phyloP scores from a whole-genome alignment of 2,329 filamentous ascomycete genomes.

The Coniosporium tulheliwenetii region DNA sequence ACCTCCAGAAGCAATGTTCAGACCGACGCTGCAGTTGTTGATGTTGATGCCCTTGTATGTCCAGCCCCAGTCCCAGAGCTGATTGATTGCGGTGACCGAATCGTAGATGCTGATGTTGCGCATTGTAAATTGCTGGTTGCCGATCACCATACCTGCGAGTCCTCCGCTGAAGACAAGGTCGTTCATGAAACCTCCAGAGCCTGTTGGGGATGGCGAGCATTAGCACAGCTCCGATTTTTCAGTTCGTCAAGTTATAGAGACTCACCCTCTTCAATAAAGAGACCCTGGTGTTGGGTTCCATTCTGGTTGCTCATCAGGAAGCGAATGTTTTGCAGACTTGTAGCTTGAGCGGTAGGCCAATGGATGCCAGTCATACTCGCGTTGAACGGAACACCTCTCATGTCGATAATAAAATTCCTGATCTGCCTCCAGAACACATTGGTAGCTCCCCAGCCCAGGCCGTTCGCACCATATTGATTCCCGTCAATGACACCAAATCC shows the following conservation, averaged over 20 bases:
- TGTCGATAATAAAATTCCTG: constrained; percentile 49
- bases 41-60: constrained; percentile 35
- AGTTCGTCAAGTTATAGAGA: not conserved
- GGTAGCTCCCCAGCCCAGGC: constrained; percentile 27
- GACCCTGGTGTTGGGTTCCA: constrained; percentile 30
- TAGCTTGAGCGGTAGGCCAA: constrained; percentile 30
- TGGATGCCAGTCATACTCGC: constrained; percentile 29
- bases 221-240: too few relatives aligned
- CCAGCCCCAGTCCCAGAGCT: constrained; percentile 47
- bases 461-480: constrained; percentile 31
- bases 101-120: constrained; percentile 38
- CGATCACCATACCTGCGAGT: constrained; percentile 21
- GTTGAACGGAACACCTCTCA: constrained; percentile 31
- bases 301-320: constrained; percentile 27
- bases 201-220: constrained; percentile 1
- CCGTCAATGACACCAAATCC: constrained; percentile 44
- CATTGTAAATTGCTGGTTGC: constrained; percentile 39
- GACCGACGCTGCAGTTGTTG: constrained; percentile 34
- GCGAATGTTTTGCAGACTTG: constrained; percentile 27
- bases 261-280: constrained; percentile 23
- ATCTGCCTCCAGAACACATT: constrained; percentile 52
- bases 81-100: constrained; percentile 36
- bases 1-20: constrained; percentile 33
- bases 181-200: constrained; percentile 30
- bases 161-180: constrained; percentile 30